A percentile compares a stretch with the other conserved stretches of the same genome.
Evolutionary conservation across 2,329 filamentous ascomycete genomes (phyloP).

Genomic region (Diaporthe capsici): DNA sequence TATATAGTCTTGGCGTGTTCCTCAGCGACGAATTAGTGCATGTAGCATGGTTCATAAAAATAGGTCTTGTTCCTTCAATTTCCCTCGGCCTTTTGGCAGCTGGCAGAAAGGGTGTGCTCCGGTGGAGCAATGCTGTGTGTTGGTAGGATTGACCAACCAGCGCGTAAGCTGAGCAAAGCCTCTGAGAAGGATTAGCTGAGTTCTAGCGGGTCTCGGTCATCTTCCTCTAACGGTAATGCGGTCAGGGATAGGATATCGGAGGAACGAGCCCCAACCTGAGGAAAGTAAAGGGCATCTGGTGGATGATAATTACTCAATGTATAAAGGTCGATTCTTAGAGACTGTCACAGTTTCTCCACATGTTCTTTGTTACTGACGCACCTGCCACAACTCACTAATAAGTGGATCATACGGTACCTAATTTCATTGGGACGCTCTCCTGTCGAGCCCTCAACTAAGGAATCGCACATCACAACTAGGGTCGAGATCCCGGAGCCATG

Average conservation of each 20-base stretch:
- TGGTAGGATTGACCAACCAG: background rate
- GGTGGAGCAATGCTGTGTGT: background rate
- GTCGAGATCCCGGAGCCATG: constrained; percentile 46
- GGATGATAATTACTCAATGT: background rate
- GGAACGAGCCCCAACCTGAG: background rate
- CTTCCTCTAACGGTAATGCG: background rate
- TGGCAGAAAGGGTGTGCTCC: background rate
- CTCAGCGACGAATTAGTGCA: background rate
- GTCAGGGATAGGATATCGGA: background rate
- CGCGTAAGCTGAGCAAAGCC: background rate
- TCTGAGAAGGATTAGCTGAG: constrained; percentile 1
- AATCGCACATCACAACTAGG: background rate
- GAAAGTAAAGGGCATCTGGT: background rate
- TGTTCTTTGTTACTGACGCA: background rate
- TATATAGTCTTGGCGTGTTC: background rate
- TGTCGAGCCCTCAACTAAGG: background rate
- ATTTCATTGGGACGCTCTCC: background rate
- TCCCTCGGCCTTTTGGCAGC: background rate
- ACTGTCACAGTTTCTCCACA: background rate
- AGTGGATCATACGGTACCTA: background rate
- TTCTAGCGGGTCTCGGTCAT: constrained; percentile 5
- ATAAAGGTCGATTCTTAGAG: background rate
- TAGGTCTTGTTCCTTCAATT: background rate
- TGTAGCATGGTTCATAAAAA: background rate
- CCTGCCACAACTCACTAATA: background rate